Conservation (phyloP, 2,329 filamentous ascomycete species). For the Xylariales sp. region DNA sequence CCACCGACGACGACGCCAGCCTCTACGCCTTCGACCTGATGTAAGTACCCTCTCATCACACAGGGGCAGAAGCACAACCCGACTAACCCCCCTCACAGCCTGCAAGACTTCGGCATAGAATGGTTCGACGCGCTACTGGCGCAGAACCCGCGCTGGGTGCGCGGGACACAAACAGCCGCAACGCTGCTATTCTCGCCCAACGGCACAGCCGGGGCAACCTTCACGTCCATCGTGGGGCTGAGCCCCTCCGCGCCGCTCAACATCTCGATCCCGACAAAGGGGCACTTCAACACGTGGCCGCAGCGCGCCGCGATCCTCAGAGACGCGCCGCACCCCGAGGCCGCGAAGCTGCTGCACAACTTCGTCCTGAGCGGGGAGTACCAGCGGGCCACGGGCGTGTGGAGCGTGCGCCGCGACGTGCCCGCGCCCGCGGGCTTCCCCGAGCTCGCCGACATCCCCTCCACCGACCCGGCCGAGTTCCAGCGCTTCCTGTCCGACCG, state of each 20-base stretch:
- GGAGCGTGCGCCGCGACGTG: constrained; percentile 50
- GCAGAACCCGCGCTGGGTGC: constrained; percentile 65
- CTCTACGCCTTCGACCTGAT: constrained; percentile 62
- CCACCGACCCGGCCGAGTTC: constrained; percentile 51
- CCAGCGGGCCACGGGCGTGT: constrained; percentile 49
- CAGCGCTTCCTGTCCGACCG: constrained; percentile 53
- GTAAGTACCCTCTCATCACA: constrained; percentile 46
- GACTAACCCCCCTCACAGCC: constrained; percentile 8
- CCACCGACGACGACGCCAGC: constrained; percentile 69
- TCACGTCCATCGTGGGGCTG: constrained; percentile 47
- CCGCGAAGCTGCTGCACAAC: constrained; percentile 62
- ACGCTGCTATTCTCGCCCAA: constrained; percentile 50
- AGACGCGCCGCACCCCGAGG: constrained; percentile 61
- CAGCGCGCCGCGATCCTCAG: constrained; percentile 62
- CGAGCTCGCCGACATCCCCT: constrained; percentile 46
- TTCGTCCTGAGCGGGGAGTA: constrained; percentile 58
- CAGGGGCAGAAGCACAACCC: neutral
- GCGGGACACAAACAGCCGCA: constrained; percentile 59
- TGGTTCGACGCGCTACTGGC: constrained; percentile 61
- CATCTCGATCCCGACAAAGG: constrained; percentile 51
- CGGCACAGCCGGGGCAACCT: constrained; percentile 50
- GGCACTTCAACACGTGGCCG: constrained; percentile 60
- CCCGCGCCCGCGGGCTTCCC: constrained; percentile 44
- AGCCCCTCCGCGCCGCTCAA: constrained; percentile 39
- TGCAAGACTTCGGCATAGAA: constrained; percentile 31